A percentile compares a stretch with the other conserved stretches of the same genome.
Conservation (phyloP, 495 filamentous ascomycete species). For the Penicillium dipodomyicola region DNA sequence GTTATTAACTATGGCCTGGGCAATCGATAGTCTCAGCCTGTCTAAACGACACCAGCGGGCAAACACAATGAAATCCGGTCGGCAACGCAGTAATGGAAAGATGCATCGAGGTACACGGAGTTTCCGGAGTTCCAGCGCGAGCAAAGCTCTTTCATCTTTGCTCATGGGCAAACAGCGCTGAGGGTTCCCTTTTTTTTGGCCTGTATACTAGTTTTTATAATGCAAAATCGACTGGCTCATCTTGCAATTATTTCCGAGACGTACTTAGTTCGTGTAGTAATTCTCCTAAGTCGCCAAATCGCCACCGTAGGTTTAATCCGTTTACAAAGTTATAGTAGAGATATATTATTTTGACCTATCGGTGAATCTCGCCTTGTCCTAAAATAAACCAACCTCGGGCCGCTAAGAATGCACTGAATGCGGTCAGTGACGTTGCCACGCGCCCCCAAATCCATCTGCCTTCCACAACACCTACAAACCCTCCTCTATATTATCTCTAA, state of each 20-base stretch:
- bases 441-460: constrained; percentile 14
- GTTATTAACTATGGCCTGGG: constrained; percentile 47
- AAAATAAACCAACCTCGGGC: constrained; percentile 2
- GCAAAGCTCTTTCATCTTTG: constrained; percentile 37
- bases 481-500: not conserved
- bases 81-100: constrained; percentile 41
- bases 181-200: constrained; percentile 19
- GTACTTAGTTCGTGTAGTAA: not conserved
- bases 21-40: constrained; percentile 45
- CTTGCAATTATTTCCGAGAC: not conserved
- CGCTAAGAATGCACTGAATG: constrained; percentile 22
- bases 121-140: constrained; percentile 41
- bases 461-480: constrained; percentile 7
- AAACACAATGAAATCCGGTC: constrained; percentile 33
- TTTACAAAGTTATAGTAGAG: too few relatives aligned
- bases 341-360: too few relatives aligned
- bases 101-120: constrained; percentile 34
- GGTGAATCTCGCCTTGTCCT: not conserved
- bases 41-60: constrained; percentile 33
- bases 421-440: constrained; percentile 33
- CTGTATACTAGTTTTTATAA: constrained; percentile 28
- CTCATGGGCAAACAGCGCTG: constrained; percentile 36
- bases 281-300: not conserved
- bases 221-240: constrained; percentile 19
- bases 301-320: not conserved